Base-by-base conservation (phyloP, 192 early-diverging fungal genomes). In the Paraglomus brasilianum region DNA sequence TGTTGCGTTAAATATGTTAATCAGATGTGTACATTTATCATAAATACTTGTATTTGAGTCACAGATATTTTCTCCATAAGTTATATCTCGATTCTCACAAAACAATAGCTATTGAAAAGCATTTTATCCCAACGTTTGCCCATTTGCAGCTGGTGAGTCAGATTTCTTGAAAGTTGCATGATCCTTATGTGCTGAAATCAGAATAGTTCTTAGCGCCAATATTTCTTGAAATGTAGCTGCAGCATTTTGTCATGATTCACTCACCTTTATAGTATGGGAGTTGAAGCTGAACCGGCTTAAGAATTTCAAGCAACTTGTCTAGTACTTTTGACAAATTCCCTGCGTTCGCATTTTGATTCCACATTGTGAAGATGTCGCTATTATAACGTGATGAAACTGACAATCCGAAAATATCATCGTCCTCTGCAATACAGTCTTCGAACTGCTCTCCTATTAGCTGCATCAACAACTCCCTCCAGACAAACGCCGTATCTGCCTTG, bases 391-490 rank as follows among this genome's bases (percentile, higher is more conserved):
- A 72, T 5, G 78, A 80, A 14, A 80, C 74, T 1, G 81, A 72
- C 63, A 82, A 50, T 9, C 81, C 81, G 44, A 77, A 80, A 43
- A 82, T 82, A 50, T 80, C 78, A 55, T 82, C 81, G 49, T 69
- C 75, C 77, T 55, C 40, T 40, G 66, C 11, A 44, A 82, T 74
- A 49, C 70, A 73, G 14, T 80, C 81, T 55, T 82, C 75, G 41
- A 82, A 78, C 59, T 82, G 81, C 55, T 82, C 81, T 52, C 81
- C 81, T 22, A 82, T 77, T 53, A 82, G 55, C 52, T 74, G 66
- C 81, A 82, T 80, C 45, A 82, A 70, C 19, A 82, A 36, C 64
- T 82, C 81, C 39, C 81, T 73, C 81, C 81, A 82, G 30, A 82
- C 78, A 51, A 64, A 51, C 30, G 76, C 72, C 9, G 81, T 78